These are phyloP conservation scores for Russula brevipes DNA, from an alignment of 768 basidiomycete species.

Conservation along the genomic window DNA sequence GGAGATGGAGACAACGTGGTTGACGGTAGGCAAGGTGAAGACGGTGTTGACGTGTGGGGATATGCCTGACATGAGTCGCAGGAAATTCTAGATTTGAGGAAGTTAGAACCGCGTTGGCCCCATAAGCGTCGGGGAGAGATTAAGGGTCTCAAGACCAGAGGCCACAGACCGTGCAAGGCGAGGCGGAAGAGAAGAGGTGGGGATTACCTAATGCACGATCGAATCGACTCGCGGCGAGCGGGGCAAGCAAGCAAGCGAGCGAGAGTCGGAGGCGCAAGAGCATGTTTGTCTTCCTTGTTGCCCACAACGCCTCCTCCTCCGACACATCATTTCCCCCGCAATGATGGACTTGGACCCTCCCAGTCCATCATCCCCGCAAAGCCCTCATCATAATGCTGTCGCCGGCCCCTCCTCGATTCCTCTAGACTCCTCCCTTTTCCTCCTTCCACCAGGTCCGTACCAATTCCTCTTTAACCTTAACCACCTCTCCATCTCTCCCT, in stretches of 20 bases:
- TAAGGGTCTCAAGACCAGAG: not conserved
- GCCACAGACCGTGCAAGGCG: not conserved
- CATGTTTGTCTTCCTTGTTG: constrained; percentile 1
- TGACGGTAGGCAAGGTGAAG: constrained; percentile 9
- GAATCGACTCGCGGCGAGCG: constrained; percentile 1
- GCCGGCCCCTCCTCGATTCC: constrained; percentile 54
- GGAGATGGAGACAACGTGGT: constrained; percentile 11
- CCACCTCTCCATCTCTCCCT: not conserved
- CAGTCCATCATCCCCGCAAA: constrained; percentile 16
- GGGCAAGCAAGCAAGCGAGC: not conserved
- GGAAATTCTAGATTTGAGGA: not conserved
- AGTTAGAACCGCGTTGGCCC: not conserved
- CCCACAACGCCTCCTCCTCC: constrained; percentile 26
- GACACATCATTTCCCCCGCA: not conserved
- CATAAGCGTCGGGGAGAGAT: not conserved
- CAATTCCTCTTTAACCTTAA: not conserved
- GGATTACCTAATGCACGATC: constrained; percentile 1
- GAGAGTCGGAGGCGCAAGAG: not conserved
- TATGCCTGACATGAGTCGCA: not conserved
- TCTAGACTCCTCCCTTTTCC: constrained; percentile 31
- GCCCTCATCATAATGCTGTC: constrained; percentile 44
- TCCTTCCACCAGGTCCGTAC: constrained; percentile 29
- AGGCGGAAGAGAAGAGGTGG: not conserved
- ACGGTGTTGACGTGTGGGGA: not conserved
- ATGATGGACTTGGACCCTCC: constrained; percentile 29